A percentile compares a stretch with the other conserved stretches of the same genome.
Evolutionary conservation across 75 land plant species (phyloP).

Genomic region (Cryptomeria japonica): DNA sequence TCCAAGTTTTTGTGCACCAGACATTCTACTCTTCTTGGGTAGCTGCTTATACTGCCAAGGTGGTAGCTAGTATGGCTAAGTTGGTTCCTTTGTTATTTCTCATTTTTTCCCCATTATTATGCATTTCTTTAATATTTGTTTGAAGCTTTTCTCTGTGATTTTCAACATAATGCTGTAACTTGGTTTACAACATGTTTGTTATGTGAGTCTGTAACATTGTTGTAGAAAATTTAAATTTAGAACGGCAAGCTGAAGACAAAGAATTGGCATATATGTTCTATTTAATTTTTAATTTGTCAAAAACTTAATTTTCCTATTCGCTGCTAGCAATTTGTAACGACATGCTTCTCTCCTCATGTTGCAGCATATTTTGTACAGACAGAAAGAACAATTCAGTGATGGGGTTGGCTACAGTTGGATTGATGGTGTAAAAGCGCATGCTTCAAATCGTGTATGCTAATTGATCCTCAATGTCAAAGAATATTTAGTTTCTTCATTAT

Average conservation of each 20-base stretch:
- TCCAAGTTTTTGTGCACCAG: not conserved
- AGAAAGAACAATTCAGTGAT: conserved; percentile 99
- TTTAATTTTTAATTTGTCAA: not conserved
- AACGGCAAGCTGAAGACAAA: not conserved
- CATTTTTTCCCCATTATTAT: not conserved
- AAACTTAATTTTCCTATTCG: not conserved
- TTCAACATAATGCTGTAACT: not conserved
- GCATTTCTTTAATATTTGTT: not conserved
- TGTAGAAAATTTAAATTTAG: not conserved
- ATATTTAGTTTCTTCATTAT: conserved; percentile 1
- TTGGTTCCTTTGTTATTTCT: not conserved
- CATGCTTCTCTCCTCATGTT: conserved; percentile 8
- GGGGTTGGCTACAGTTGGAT: conserved; percentile 99
- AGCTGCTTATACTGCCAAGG: not conserved
- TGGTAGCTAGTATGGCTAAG: not conserved
- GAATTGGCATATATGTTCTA: not conserved
- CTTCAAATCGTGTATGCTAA: conserved; percentile 53
- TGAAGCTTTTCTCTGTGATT: not conserved
- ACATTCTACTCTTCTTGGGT: not conserved
- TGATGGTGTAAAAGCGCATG: conserved; percentile 88
- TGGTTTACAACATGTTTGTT: not conserved
- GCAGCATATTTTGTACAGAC: conserved; percentile 96
- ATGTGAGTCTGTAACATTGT: not conserved
- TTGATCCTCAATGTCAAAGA: not conserved
- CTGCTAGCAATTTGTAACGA: not conserved